phyloP scores from a whole-genome alignment of 352 stramenopile species.

The Pythium graminicola region DNA sequence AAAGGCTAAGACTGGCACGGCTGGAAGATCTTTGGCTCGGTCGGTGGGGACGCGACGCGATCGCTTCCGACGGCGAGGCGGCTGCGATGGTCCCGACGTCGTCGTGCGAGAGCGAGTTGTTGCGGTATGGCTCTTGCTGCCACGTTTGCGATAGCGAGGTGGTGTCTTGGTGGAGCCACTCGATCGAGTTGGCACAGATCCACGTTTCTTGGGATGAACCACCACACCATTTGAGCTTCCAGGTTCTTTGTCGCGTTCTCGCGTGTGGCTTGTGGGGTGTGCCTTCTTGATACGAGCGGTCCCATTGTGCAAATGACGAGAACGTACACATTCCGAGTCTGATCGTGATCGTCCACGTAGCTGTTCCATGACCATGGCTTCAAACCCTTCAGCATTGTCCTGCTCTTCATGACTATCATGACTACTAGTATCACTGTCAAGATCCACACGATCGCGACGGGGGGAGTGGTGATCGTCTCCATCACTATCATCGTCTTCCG shows the following conservation, averaged over 20 bases:
- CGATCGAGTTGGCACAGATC: not conserved
- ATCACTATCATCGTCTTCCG: conserved; percentile 9
- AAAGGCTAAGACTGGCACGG: conserved; percentile 62
- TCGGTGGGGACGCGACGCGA: not conserved
- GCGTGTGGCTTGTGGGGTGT: not conserved
- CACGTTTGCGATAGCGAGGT: not conserved
- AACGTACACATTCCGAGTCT: conserved; percentile 21
- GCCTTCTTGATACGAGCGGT: too few species aligned
- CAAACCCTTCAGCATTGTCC: conserved; percentile 17
- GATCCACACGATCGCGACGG: conserved; percentile 22
- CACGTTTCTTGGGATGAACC: conserved; percentile 12
- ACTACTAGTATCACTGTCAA: conserved; percentile 29
- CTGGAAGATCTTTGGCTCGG: not conserved
- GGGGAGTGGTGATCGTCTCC: conserved; percentile 29
- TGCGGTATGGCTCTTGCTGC: not conserved
- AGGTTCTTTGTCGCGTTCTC: not conserved
- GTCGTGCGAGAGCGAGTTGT: not conserved
- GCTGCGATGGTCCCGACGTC: not conserved
- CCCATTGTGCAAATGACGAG: conserved; percentile 8
- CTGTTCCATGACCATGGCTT: conserved; percentile 16
- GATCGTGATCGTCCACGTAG: conserved; percentile 22
- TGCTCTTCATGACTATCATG: conserved; percentile 13
- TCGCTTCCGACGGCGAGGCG: conserved; percentile 5
- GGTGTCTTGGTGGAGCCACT: not conserved
- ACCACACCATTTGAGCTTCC: conserved; percentile 12